Base-by-base conservation (phyloP, 371 early-diverging fungal genomes). In the Blyttiomyces sp. region DNA sequence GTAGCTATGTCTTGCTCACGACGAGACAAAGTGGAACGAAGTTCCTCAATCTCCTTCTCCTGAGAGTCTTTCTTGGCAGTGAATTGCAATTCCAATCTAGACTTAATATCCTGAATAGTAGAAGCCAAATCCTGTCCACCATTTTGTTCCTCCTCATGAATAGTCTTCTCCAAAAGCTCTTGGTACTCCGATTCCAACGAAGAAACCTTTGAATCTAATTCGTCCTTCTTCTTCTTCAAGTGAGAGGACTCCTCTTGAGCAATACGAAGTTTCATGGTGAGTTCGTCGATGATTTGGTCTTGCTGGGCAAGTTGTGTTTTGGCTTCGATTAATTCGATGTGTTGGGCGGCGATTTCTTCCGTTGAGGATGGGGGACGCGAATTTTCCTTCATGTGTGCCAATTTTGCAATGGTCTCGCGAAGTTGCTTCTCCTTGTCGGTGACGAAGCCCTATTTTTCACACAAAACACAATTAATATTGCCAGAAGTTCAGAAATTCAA, bases 121-220 rank as follows among this genome's bases (percentile, higher is more conserved):
- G 84, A 86, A 17, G 81, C 76, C 49, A 88, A 79, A 52, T 75
- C 77, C 23, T 56, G 64, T 4, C 73, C 63, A 33, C 69, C 80
- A 54, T 85, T 80, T 55, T 83, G 85, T 64, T 93, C 92, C 67
- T 95, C 95, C 43, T 92, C 93, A 11, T 87, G 87, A 59, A 96
- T 94, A 4, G 94, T 90, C 77, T 90, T 89, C 64, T 94, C 93
- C n/a, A 96, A 66, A 59, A 94, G 74, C 70, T 94, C 93, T 62
- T 93, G 92, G 69, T 93, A 96, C 71, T 96, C 96, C 31, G 81
- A 66, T 69, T 93, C 90, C 28, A 94, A 76, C 7, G 79, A 71
- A 33, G 83, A 80, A 26, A 90, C 80, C 45, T 86, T 83, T 56
- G 72, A 61, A 65, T 94, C 94, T 30, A 89, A 68, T n/a, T 92